These are phyloP conservation scores for Athelia psychrophila DNA, from an alignment of 1,284 basidiomycete genomes.

Conservation along the genomic window DNA sequence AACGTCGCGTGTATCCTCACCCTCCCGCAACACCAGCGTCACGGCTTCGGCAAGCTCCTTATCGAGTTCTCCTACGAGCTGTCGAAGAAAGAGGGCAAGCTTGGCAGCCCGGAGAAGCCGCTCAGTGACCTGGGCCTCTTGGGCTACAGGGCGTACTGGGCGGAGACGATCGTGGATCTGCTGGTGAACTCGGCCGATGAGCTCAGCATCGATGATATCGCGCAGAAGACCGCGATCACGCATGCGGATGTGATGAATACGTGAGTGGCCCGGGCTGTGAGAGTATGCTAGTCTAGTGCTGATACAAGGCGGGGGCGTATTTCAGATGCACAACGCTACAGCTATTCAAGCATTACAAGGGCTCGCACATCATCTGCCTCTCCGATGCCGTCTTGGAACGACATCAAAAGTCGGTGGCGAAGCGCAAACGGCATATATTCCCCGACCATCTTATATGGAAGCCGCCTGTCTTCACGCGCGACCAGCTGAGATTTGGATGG, in stretches of 20 bases:
- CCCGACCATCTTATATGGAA: conserved; percentile 88
- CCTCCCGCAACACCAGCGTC: conserved; percentile 95
- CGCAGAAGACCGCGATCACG: conserved; percentile 94
- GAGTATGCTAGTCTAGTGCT: conserved; percentile 10
- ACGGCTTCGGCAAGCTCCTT: conserved; percentile 92
- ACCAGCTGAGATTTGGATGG: conserved; percentile 88
- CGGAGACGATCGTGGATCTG: conserved; percentile 93
- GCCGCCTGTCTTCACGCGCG: conserved; percentile 88
- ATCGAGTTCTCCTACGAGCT: conserved; percentile 99
- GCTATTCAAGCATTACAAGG: conserved; percentile 96
- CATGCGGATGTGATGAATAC: conserved; percentile 98
- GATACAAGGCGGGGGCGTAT: conserved; percentile 3
- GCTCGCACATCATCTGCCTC: conserved; percentile 91
- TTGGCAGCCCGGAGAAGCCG: conserved; percentile 98
- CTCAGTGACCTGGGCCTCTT: conserved; percentile 93
- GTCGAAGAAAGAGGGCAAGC: conserved; percentile 93
- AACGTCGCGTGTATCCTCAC: conserved; percentile 99
- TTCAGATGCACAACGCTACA: conserved; percentile 88
- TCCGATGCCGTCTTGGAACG: conserved; percentile 91
- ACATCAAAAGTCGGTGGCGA: conserved; percentile 82
- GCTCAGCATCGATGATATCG: conserved; percentile 95
- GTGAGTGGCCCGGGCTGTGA: conserved; percentile 65
- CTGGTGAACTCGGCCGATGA: conserved; percentile 75
- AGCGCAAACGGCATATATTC: conserved; percentile 79
- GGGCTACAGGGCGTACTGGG: conserved; percentile 96